A percentile compares a stretch with the other conserved stretches of the same genome.
These are phyloP conservation scores for Podila horticola DNA, from an alignment of 192 early-diverging fungal genomes.

Conservation along the genomic window DNA sequence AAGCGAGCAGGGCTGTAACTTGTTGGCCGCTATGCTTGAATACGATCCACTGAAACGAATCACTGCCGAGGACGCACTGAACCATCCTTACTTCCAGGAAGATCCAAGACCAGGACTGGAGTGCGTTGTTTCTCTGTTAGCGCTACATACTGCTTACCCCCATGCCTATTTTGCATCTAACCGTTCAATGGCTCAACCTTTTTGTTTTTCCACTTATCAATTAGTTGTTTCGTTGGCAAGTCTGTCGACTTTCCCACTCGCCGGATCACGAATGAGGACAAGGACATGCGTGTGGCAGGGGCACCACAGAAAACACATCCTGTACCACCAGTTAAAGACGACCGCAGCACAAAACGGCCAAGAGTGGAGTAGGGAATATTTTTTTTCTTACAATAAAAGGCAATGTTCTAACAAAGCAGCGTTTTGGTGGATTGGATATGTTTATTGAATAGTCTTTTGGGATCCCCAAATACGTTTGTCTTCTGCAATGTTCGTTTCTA, in stretches of 20 bases:
- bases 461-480: not conserved
- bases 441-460: not conserved
- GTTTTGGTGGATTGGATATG: not conserved
- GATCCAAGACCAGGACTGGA: constrained; percentile 67
- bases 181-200: not conserved
- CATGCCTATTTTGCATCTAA: constrained; percentile 1
- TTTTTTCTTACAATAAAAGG: constrained; percentile 1
- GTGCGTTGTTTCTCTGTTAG: constrained; percentile 47
- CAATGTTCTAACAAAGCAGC: not conserved
- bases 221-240: constrained; percentile 59
- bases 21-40: constrained; percentile 80
- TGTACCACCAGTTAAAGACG: constrained; percentile 33
- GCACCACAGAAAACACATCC: constrained; percentile 36
- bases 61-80: constrained; percentile 79
- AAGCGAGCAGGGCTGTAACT: constrained; percentile 68
- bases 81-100: constrained; percentile 87
- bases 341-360: constrained; percentile 31
- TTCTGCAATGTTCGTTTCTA: not conserved
- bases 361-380: constrained; percentile 13
- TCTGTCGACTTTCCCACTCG: constrained; percentile 61
- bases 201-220: not conserved
- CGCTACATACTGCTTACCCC: not conserved
- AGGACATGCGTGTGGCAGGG: constrained; percentile 57
- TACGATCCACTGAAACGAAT: constrained; percentile 85
- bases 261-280: constrained; percentile 64